Evolutionary conservation across 177 flowering plant species (phyloP).

Genomic region (Vitis hybrid): DNA sequence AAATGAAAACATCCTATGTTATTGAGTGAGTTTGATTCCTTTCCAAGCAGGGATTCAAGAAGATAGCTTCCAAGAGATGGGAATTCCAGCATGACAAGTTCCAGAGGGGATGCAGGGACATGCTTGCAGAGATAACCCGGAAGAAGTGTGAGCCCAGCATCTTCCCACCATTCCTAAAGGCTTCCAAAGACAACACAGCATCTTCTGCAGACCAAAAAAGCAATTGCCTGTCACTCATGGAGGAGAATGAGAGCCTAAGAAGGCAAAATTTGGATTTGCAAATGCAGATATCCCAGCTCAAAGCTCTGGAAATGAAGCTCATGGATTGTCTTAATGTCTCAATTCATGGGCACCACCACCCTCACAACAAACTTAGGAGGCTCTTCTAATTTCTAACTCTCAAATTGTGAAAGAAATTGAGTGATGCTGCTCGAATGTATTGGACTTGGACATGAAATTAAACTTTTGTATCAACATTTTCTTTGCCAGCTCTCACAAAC

Average conservation of each 20-base stretch:
- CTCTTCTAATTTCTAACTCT: constrained; percentile 8
- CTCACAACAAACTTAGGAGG: constrained; percentile 22
- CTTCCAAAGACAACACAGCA: constrained; percentile 18
- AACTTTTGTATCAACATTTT: no score
- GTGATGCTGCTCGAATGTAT: not conserved
- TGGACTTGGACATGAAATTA: not conserved
- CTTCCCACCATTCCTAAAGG: constrained; percentile 57
- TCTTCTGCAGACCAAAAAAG: no score
- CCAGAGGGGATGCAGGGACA: constrained; percentile 38
- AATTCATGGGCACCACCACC: constrained; percentile 19
- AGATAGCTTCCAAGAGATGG: constrained; percentile 50
- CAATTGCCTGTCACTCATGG: constrained; percentile 13
- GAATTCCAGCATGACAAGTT: constrained; percentile 78
- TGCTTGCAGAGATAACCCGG: constrained; percentile 53
- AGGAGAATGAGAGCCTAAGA: constrained; percentile 54
- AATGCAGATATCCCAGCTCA: constrained; percentile 51
- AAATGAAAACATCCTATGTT: no score
- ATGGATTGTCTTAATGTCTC: constrained; percentile 37
- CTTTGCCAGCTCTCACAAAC: no score
- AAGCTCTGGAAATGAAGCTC: constrained; percentile 48
- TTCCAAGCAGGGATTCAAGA: constrained; percentile 61
- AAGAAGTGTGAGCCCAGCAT: constrained; percentile 60
- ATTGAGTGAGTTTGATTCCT: no score
- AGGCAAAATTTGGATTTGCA: constrained; percentile 46
- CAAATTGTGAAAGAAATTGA: no score